phyloP scores from a whole-genome alignment of 768 basidiomycete genomes.

The Cantharellus anzutake region DNA sequence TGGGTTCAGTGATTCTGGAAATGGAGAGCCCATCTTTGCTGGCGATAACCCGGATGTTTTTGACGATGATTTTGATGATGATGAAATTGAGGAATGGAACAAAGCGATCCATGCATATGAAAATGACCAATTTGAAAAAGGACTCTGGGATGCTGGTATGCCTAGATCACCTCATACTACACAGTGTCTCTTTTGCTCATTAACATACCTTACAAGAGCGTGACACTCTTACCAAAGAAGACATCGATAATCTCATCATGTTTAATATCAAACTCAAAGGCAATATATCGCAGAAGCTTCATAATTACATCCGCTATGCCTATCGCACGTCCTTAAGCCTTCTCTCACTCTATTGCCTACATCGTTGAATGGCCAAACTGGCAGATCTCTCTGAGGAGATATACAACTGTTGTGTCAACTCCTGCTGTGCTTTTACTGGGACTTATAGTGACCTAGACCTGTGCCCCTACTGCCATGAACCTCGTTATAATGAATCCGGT shows the following conservation, averaged over 20 bases:
- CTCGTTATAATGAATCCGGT: slow-evolving; percentile 12
- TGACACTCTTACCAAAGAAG: background rate
- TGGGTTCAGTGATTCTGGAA: too few relatives aligned
- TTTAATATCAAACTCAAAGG: background rate
- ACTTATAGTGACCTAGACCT: slow-evolving; percentile 12
- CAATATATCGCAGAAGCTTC: background rate
- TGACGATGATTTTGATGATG: background rate
- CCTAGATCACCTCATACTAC: background rate
- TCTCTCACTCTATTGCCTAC: background rate
- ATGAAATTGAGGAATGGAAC: background rate
- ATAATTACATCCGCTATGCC: background rate
- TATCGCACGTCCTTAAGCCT: background rate
- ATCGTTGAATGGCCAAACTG: background rate
- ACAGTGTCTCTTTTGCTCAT: too few relatives aligned
- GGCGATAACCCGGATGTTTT: background rate
- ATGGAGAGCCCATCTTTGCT: background rate
- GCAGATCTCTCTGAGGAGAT: slow-evolving; percentile 15
- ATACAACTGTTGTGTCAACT: slow-evolving; percentile 27
- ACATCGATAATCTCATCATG: background rate
- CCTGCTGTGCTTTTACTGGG: slow-evolving; percentile 23
- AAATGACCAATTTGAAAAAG: background rate
- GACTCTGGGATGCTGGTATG: background rate
- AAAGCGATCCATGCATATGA: background rate
- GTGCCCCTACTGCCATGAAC: slow-evolving; percentile 22
- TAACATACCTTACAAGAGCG: background rate